phyloP scores from a whole-genome alignment of 2,329 filamentous ascomycete genomes.

The Scedosporium boydii region DNA sequence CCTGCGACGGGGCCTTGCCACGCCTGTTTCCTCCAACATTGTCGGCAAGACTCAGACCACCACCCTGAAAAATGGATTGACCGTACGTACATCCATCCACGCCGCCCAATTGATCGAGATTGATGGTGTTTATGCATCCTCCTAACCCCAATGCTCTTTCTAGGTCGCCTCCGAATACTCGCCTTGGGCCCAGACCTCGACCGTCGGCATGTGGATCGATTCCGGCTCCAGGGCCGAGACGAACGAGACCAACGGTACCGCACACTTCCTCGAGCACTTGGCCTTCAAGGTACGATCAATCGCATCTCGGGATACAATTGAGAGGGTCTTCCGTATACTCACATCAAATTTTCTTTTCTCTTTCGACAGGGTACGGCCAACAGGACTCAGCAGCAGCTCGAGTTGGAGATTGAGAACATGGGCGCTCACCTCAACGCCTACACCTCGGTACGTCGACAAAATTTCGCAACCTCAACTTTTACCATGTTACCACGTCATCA shows the following conservation, averaged over 20 bases:
- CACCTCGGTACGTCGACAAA: slow-evolving; percentile 69
- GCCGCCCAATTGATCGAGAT: slow-evolving; percentile 16
- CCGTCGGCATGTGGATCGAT: slow-evolving; percentile 98
- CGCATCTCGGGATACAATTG: background rate
- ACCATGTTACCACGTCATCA: background rate
- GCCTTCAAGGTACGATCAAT: slow-evolving; percentile 79
- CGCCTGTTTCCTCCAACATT: slow-evolving; percentile 54
- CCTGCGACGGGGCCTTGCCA: slow-evolving; percentile 80
- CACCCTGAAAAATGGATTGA: slow-evolving; percentile 94
- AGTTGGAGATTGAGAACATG: slow-evolving; percentile 99
- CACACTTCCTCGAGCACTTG: slow-evolving; percentile 98
- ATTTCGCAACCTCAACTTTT: background rate
- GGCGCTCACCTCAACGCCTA: slow-evolving; percentile 98
- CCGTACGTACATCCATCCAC: slow-evolving; percentile 44
- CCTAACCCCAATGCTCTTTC: slow-evolving; percentile 3
- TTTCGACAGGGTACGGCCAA: slow-evolving; percentile 70
- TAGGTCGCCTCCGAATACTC: slow-evolving; percentile 98
- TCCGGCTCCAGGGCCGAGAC: slow-evolving; percentile 97
- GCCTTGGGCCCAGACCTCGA: slow-evolving; percentile 95
- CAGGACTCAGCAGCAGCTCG: slow-evolving; percentile 91
- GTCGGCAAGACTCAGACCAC: slow-evolving; percentile 88
- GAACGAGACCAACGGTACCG: slow-evolving; percentile 96
- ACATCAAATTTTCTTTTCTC: slow-evolving; percentile 3
- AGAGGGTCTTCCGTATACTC: background rate
- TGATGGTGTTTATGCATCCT: background rate